Base-by-base conservation (phyloP, 2,329 filamentous ascomycete genomes). In the Curvularia eragrostidis region DNA sequence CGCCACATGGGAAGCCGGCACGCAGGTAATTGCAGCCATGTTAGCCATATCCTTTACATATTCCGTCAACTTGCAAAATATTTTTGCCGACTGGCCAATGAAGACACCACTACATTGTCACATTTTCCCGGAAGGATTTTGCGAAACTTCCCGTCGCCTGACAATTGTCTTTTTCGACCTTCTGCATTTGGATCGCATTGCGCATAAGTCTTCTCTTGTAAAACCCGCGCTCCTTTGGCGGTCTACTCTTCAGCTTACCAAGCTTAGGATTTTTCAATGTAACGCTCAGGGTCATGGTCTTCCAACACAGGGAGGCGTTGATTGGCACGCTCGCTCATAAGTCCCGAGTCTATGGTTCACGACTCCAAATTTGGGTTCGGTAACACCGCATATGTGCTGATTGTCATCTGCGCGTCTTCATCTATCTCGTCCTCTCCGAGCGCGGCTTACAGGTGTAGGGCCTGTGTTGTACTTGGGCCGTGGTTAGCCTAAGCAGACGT, bases 351-450 rank as follows among this genome's bases (percentile, higher is more conserved):
- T 32, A 10, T 50, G 50, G 59, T 64, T 62, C 42, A 50, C 56
- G 42, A 47, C 54, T 61, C 63, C 62, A 51, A 47, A 51, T 60
- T 56, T 66, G 61, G 55, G 54, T 50, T 63, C 53, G 58, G 70
- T 72, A 61, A 59, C 66, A 73, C 67, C 57, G 62, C 67, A 38
- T 65, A n/a, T 36, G 32, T 65, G 67, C 67, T 71, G 54, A 74
- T 62, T 61, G 67, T 74, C 70, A 74, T 69, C 66, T 70, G 58
- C 58, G 54, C 47, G 49, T 59, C 51, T 58, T 64, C 54, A 62
- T 64, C 38, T 63, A 56, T 59, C 59, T 48, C 57, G 61, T 63
- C 41, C 48, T 61, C 57, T 58, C 41, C 48, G 51, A 30, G 36
- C 39, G 42, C 52, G 52, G 52, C 64, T 54, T 64, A 65, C 62